These are phyloP conservation scores for Apiotrichum sp. DNA, from an alignment of 1,284 basidiomycete species.

Conservation along the genomic window DNA sequence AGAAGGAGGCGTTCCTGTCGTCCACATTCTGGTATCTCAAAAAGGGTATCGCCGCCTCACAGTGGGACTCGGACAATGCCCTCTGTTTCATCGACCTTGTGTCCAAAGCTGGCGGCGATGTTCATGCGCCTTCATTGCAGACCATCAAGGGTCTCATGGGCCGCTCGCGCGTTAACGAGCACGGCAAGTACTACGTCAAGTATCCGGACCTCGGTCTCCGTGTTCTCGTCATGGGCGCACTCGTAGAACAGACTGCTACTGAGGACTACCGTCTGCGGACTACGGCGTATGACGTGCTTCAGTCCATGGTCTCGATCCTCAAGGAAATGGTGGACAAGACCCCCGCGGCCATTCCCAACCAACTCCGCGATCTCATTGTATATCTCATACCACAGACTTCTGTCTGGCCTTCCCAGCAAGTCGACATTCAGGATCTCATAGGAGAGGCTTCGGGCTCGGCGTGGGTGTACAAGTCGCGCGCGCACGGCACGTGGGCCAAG, in stretches of 20 bases:
- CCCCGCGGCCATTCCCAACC: background rate
- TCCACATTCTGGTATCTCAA: slow-evolving; percentile 76
- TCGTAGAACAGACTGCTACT: slow-evolving; percentile 10
- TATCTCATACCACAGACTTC: slow-evolving; percentile 7
- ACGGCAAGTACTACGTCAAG: background rate
- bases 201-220: slow-evolving; percentile 1
- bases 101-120: slow-evolving; percentile 34
- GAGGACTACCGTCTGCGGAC: slow-evolving; percentile 18
- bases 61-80: slow-evolving; percentile 59
- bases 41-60: slow-evolving; percentile 58
- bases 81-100: slow-evolving; percentile 70
- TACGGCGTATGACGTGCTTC: slow-evolving; percentile 19
- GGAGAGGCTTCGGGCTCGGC: background rate
- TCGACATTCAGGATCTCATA: background rate
- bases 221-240: slow-evolving; percentile 11
- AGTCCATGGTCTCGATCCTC: slow-evolving; percentile 8
- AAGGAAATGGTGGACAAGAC: background rate
- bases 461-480: slow-evolving; percentile 18
- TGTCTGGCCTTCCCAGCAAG: background rate
- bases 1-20: slow-evolving; percentile 17
- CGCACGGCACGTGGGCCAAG: slow-evolving; percentile 56
- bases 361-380: slow-evolving; percentile 1
- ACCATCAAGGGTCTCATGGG: slow-evolving; percentile 17
- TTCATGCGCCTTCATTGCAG: slow-evolving; percentile 49
- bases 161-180: background rate